Evolutionary conservation across 345 rosid species (phyloP).

Genomic region (Eucalyptus coolabah): DNA sequence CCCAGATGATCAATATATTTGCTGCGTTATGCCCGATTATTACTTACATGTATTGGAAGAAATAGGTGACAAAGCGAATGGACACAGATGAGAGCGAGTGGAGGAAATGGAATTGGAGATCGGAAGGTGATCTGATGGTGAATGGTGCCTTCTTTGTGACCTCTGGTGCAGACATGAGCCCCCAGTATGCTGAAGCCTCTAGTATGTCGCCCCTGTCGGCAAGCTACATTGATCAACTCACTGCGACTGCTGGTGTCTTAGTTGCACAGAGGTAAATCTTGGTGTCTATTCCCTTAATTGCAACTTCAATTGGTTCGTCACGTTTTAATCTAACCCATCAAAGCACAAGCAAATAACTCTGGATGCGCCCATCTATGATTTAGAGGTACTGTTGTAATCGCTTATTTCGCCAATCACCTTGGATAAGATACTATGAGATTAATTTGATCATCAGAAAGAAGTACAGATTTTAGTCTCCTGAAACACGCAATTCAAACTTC

Average conservation of each 20-base stretch:
- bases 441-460: no score
- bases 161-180: background rate
- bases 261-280: background rate
- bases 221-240: background rate
- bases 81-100: conserved; percentile 3
- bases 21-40: background rate
- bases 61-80: conserved; percentile 5
- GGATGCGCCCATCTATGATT: background rate
- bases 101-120: conserved; percentile 6
- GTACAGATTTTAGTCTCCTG: background rate
- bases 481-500: background rate
- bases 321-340: background rate
- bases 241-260: background rate
- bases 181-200: conserved; percentile 1
- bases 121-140: conserved; percentile 3
- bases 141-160: conserved; percentile 2
- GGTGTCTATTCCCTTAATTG: background rate
- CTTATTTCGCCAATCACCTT: background rate
- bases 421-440: background rate
- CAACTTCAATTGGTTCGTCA: background rate
- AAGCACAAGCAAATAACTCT: background rate
- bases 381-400: background rate
- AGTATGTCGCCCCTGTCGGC: conserved; percentile 3
- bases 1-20: background rate
- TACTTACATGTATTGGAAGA: background rate